Base-by-base conservation (phyloP, 2,329 filamentous ascomycete species). In the Claviceps humidiphila region DNA sequence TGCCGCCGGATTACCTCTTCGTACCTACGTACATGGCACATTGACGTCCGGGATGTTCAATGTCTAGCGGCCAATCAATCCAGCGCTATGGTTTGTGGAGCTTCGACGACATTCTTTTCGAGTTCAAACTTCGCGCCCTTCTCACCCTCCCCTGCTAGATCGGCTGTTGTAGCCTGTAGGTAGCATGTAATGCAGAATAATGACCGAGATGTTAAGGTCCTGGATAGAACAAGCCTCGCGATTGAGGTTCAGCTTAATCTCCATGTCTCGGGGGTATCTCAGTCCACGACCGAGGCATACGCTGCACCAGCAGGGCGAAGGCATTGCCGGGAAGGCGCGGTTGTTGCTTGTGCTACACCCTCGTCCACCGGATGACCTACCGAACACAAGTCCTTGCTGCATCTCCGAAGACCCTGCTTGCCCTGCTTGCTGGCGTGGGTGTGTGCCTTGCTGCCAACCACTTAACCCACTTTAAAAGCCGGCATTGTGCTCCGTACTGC, bases 361-460 rank as follows among this genome's bases (percentile, higher is more conserved):
- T 38, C 26, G 24, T 49, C 30, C 41, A 50, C 53, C 56, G 56
- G 56, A 58, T 55, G 56, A 52, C 55, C 53, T 58, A 46, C 56
- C 56, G 53, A 56, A 51, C 48, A 40, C 42, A 51, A 49, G 48
- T 42, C 49, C 49, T 53, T 52, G 37, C 34, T 55, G 47, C 47
- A 54, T 51, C 53, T 55, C 55, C 55, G 56, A 58, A 56, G 42
- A 55, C 56, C 56, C 55, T 16, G 43, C 53, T 53, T 58, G 54
- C 50, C 24, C 8, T 17, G 47, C 44, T 47, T 48, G 49, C 24
- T 11, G 37, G 47, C 44, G 51, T 48, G 49, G 45, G 22, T 37
- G 14, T 50, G 46, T 51, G 47, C 53, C 53, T 51, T 50, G 53
- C 51, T 50, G 49, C 47, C 30, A 11, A 4, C 9, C 30, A 34